Base-by-base conservation (phyloP, 257 asterid genomes). In the Solanum clarkiae region DNA sequence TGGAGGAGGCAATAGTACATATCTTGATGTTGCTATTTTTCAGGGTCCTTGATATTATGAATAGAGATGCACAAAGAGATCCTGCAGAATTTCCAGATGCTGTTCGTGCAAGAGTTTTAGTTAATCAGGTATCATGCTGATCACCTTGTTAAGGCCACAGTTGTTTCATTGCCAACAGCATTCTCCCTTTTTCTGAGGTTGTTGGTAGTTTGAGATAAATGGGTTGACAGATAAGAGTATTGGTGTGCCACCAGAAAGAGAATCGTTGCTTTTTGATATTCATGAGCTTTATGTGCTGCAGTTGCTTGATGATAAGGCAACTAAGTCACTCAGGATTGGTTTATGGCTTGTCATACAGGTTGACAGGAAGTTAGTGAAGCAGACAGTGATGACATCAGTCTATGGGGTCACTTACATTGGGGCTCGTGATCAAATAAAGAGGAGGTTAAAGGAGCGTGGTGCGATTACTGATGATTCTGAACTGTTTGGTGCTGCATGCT, bases 361-460 rank as follows among this genome's bases (percentile, higher is more conserved):
- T 88, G 99, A 96, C 86, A 88, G 99, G 87, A 95, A 96, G 92
- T 86, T 96, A 93, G 99, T 96, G 88, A 96, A 96, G 93, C 98
- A 96, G 90, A 95, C 99, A 3, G 99, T 96, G 84, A 96, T 96
- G 99, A 96, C 99, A 88, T 96, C 99, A 81, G 99, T 96, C 72
- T 96, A 96, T 90, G 99, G 99, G 71, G 99, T 96, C 85, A 96
- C 99, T n/a, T 95, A 92, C 85, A 88, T 93, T 89, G 99, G 99
- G 82, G 99, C 99, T 71, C 95, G 99, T 80, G 98, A 96, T 88
- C 99, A 96, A 86, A 96, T 96, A 81, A 93, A 91, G 89, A 92
- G 93, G 89, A 94, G 98, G 88, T 87, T 96, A 87, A 96, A 93
- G 91, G 99, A 96, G 87, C 97, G 99, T 47, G 90, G 82, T 80